Conservation (phyloP, 2,329 filamentous ascomycete genomes). For the Daldinia sp. region DNA sequence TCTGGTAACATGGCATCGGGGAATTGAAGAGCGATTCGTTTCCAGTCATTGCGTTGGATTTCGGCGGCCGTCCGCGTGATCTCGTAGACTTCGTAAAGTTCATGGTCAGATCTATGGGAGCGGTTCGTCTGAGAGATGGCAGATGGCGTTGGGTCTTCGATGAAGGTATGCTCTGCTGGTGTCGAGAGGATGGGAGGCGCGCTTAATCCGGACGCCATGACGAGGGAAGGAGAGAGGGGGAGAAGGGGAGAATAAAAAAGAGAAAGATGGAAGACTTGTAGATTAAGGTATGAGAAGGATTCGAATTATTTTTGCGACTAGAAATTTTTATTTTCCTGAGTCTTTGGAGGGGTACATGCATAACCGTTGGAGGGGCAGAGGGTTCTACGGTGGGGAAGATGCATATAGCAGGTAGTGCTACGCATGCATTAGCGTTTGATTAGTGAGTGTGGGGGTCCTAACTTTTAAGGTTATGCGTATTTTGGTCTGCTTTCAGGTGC, state of each 20-base stretch:
- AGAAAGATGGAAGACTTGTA: neutral
- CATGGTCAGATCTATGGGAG: constrained; percentile 64
- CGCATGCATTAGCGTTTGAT: constrained; percentile 7
- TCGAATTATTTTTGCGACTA: neutral
- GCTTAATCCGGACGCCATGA: constrained; percentile 59
- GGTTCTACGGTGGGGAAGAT: neutral
- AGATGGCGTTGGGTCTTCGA: constrained; percentile 58
- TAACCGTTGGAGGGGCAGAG: neutral
- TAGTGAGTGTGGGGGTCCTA: neutral
- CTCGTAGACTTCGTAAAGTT: constrained; percentile 82
- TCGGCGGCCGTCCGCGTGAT: constrained; percentile 80
- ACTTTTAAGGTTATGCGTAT: neutral
- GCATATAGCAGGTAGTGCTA: neutral
- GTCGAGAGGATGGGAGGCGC: constrained; percentile 70
- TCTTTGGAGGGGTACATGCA: constrained; percentile 14
- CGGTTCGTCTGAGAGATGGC: constrained; percentile 43
- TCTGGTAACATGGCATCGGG: constrained; percentile 92
- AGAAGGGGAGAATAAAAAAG: neutral
- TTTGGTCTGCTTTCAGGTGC: neutral
- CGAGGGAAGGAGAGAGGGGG: neutral
- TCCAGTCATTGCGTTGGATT: constrained; percentile 76
- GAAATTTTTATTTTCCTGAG: constrained; percentile 5
- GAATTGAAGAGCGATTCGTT: constrained; percentile 88
- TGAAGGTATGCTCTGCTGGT: constrained; percentile 63
- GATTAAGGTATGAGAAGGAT: neutral